Percentiles rank a stretch among this genome's conserved stretches.
These are phyloP conservation scores for Begonia fuchsioides DNA, from an alignment of 306 rosid species.

Conservation along the genomic window DNA sequence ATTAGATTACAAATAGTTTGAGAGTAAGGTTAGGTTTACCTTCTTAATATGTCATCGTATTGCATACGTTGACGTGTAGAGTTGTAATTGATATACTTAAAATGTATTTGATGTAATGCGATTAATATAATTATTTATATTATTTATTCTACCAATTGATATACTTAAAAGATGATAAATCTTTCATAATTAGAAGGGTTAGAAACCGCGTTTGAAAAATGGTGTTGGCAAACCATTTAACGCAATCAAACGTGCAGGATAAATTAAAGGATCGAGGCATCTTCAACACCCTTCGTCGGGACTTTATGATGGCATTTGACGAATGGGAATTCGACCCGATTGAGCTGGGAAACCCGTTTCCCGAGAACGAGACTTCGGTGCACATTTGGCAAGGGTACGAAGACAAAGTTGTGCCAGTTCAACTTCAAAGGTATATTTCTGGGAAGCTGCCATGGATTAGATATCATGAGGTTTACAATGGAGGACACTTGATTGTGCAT, in stretches of 20 bases:
- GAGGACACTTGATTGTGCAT: slow-evolving; percentile 84
- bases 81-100: no score
- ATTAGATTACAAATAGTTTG: no score
- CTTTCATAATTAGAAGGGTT: no score
- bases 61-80: no score
- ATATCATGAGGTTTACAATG: slow-evolving; percentile 83
- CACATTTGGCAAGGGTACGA: slow-evolving; percentile 96
- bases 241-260: slow-evolving; percentile 23
- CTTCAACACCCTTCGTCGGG: slow-evolving; percentile 62
- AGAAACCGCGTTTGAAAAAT: no score
- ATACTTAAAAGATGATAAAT: no score
- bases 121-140: no score
- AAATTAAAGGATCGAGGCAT: slow-evolving; percentile 38
- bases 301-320: slow-evolving; percentile 59
- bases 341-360: slow-evolving; percentile 53
- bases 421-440: slow-evolving; percentile 61
- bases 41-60: no score
- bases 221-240: no score
- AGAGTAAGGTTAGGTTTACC: no score
- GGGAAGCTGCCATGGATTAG: slow-evolving; percentile 65
- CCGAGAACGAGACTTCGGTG: slow-evolving; percentile 32
- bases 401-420: slow-evolving; percentile 79
- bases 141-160: no score
- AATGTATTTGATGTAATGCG: no score
- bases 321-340: slow-evolving; percentile 81